Evolutionary conservation across 1,284 basidiomycete genomes (phyloP), one percentile per base, ranked within the genome.

Genomic region (Laetiporus sulphureus): DNA sequence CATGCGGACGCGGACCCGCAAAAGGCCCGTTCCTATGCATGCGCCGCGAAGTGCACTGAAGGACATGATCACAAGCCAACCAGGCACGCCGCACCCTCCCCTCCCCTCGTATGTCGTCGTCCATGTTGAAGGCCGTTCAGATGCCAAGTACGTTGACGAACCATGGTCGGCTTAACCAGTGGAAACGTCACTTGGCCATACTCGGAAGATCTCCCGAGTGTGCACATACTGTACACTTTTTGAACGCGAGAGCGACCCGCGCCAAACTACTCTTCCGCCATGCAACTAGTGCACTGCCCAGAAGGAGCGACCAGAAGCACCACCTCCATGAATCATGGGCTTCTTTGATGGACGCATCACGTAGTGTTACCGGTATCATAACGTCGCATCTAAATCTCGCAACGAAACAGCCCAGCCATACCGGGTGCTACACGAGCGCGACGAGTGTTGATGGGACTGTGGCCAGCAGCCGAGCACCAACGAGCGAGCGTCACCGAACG

Each of bases 381-480:
- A 10, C 10, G 27, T n/a, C 8, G 27, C 27, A 8, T 10, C n/a
- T 29, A n/a, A 8, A 8, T 29, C 8, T n/a, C 27, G 10, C n/a
- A 29, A 29, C 10, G 27, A 8, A 29, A n/a, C 10, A 8, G 27
- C 8, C n/a, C n/a, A n/a, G 10, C 21, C 18, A 36, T 11, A 16
- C 19, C 24, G 13, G 6, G 18, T 3, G 37, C 12, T 22, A 13
- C 40, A 27, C 18, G 20, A 3, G 21, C 18, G 41, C 36, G 30
- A 24, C 25, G 36, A 34, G 10, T 18, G n/a, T 16, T 24, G 19
- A 30, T 30, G 41, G 24, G 34, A 13, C 27, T 36, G 4, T 24
- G 36, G 41, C 36, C 30, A 43, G 18, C 7, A 36, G 27, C 36
- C 32, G 29, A 11, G 4, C 41, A 22, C 23, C 34, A 32, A 12